Conservation (phyloP, 2,329 filamentous ascomycete genomes). For the Sordariomycetes sp. region DNA sequence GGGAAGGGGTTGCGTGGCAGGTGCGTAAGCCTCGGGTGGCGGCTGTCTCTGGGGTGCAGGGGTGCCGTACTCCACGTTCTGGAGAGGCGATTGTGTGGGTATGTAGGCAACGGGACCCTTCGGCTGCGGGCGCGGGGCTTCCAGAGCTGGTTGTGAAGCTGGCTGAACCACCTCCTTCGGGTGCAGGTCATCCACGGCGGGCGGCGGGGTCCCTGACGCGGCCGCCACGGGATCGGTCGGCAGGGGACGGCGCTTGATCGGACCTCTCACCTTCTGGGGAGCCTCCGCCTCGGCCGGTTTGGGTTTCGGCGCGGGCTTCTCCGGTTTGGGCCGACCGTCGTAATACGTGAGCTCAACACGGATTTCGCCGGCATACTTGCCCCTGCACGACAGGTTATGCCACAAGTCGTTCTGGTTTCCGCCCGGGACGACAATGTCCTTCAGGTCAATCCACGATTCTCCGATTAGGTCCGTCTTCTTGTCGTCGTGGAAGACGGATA, state of each 20-base stretch:
- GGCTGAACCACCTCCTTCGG: neutral
- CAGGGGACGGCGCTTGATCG: constrained; percentile 72
- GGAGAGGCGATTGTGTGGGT: constrained; percentile 42
- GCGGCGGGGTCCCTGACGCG: constrained; percentile 20
- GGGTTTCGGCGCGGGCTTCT: constrained; percentile 53
- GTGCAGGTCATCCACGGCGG: constrained; percentile 11
- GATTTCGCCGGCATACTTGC: constrained; percentile 93
- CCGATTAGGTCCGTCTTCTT: constrained; percentile 96
- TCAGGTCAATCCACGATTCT: constrained; percentile 81
- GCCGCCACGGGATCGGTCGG: constrained; percentile 65
- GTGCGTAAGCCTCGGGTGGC: neutral
- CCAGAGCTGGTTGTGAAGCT: constrained; percentile 13
- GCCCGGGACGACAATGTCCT: constrained; percentile 68
- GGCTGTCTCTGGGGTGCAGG: constrained; percentile 9
- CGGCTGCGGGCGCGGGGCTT: constrained; percentile 36
- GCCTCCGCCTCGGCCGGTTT: constrained; percentile 18
- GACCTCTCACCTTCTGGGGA: constrained; percentile 34
- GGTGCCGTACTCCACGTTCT: constrained; percentile 35
- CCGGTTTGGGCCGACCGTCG: constrained; percentile 73
- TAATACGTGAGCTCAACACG: constrained; percentile 95
- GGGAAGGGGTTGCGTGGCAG: neutral
- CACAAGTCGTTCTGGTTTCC: constrained; percentile 92
- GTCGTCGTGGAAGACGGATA: constrained; percentile 96
- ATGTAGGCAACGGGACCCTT: constrained; percentile 26
- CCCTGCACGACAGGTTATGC: constrained; percentile 78